A percentile compares a stretch with the other conserved stretches of the same genome.
These are phyloP conservation scores for Lactifluus hygrophoroides DNA, from an alignment of 768 basidiomycete species.

Conservation along the genomic window DNA sequence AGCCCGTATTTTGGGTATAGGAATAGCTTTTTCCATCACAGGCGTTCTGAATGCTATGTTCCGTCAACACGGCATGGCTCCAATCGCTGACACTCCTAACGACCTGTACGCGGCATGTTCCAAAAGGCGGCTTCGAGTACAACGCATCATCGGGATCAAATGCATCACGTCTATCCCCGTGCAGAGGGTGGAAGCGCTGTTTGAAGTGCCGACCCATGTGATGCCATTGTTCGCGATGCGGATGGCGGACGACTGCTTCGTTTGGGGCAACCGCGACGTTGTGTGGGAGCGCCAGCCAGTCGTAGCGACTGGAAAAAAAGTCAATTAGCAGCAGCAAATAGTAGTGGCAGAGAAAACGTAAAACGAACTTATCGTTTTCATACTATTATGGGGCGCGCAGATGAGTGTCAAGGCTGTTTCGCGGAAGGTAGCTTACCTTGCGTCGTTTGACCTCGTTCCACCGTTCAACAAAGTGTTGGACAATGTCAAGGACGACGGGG, in stretches of 20 bases:
- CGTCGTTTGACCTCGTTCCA: conserved; percentile 88
- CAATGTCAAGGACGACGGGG: conserved; percentile 79
- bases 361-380: conserved; percentile 39
- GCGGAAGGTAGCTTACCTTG: conserved; percentile 37
- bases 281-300: conserved; percentile 78
- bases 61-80: conserved; percentile 87
- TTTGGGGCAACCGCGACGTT: conserved; percentile 49
- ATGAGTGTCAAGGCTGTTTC: neutral
- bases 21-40: conserved; percentile 41
- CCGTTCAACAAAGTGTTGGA: conserved; percentile 87
- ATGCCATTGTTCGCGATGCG: conserved; percentile 58
- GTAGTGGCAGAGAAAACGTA: neutral
- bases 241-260: conserved; percentile 66
- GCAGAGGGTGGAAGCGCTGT: conserved; percentile 24
- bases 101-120: conserved; percentile 65
- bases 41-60: conserved; percentile 90
- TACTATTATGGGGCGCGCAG: conserved; percentile 19
- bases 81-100: conserved; percentile 86
- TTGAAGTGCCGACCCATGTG: conserved; percentile 22
- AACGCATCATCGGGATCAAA: conserved; percentile 29
- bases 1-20: conserved; percentile 1
- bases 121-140: conserved; percentile 38
- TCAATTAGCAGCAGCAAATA: neutral
- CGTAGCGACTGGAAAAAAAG: conserved; percentile 33
- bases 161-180: conserved; percentile 25